Base-by-base conservation (phyloP, 2,329 filamentous ascomycete species). In the Penicillium italicum region DNA sequence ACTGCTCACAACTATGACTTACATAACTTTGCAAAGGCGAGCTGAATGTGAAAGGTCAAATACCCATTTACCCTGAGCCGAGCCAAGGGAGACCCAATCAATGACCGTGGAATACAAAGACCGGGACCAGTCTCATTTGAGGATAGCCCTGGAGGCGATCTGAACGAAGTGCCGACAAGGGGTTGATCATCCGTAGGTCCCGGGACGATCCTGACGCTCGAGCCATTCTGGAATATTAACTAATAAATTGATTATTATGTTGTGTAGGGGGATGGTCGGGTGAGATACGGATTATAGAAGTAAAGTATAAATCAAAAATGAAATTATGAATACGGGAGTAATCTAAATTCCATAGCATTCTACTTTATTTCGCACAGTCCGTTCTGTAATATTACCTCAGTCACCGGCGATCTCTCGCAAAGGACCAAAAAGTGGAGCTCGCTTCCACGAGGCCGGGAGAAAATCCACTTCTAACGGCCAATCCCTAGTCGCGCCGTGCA, bases 391-490 rank as follows among this genome's bases (percentile, higher is more conserved):
- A 42, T 31, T 18, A 48, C 4, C 6, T 41, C 50, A 22, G 43
- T 48, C 50, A 48, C 43, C 51, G 58, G 58, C 57, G 63, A 63
- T 65, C 62, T 47, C 56, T 43, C 50, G 45, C 49, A 63, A 56
- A 58, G 42, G 53, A 50, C 48, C 53, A 59, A 56, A 59, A 26
- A 48, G 63, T 64, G 62, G 62, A 57, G 34, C 50, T 66, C 63
- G 63, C 63, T 65, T 65, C 63, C 63, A 66, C 62, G 63, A 64
- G 62, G 61, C 46, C 57, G 63, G 62, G 52, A 56, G 22, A 33
- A 33, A 36, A 51, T 48, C 58, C 47, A 52, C 53, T 36, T 8
- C 31, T 36, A 63, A 59, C 57, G 60, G 58, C 62, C 63, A 64
- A 65, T 63, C 57, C 53, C 36, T 38, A 43, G 37, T 57, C 44